Evolutionary conservation across 2,329 filamentous ascomycete species (phyloP), one percentile per base, ranked within the genome.

Genomic region (Neofusicoccum umdonicola): DNA sequence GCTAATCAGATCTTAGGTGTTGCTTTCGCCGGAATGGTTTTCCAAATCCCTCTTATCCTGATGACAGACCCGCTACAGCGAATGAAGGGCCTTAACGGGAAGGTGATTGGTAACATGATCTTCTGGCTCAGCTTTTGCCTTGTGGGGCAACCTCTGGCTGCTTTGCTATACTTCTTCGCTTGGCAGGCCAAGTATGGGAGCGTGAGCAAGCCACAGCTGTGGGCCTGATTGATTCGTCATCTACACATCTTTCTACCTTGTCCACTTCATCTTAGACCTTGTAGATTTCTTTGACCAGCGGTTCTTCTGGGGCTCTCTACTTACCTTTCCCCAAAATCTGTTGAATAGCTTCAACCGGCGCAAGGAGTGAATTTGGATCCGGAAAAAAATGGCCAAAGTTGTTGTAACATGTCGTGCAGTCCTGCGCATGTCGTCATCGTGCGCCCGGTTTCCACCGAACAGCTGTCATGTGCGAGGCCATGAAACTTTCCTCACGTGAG

Each of bases 171-270:
- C 77, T 99, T 97, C 77, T 98, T 98, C 75, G 93, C 93, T 1
- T 99, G 95, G 94, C 94, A 98, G 79, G 92, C 92, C 63, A 98
- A 98, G 81, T 97, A 97, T 75, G 95, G 95, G 12, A 93, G 89
- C 71, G 89, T 93, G 22, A 91, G 81, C 34, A 64, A 58, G 15
- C 62, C 62, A 15, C 62, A 57, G 13, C 17, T 64, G 51, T 64
- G 51, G 51, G 11, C 37, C 12, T 60, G 31, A 35, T 15, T 15
- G n/a, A 15, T 15, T 35, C 17, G 31, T 13, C n/a, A 12, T 47
- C 9, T 17, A 15, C 9, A 22, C 35, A 17, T 17, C 11, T 44
- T 57, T 58, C 7, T 35, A 52, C 47, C 22, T 34, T n/a, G 6
- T 44, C 34, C n/a, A n/a, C 19, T 37, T 44, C 4, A 17, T 44